These are phyloP conservation scores for Gaeumannomyces tritici DNA, from an alignment of 2,329 filamentous ascomycete species.

Conservation along the genomic window DNA sequence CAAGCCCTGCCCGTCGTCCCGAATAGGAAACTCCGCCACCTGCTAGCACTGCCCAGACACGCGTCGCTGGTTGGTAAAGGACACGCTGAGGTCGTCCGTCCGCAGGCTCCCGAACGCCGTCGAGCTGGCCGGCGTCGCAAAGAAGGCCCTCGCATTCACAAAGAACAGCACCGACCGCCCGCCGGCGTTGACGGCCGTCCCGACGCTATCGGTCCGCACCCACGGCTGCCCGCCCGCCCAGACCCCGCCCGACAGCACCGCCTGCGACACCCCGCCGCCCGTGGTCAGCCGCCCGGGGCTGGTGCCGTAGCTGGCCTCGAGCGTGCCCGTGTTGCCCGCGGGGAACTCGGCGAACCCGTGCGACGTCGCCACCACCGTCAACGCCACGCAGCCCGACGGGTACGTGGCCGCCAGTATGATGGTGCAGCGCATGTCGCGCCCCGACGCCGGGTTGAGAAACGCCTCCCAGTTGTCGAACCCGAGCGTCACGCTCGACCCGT, in stretches of 20 bases:
- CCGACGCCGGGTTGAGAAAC: background rate
- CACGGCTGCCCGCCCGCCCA: background rate
- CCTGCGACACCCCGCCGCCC: background rate
- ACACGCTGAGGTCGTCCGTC: slow-evolving; percentile 1
- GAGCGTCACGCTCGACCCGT: background rate
- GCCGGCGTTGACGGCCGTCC: background rate
- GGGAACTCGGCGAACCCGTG: slow-evolving; percentile 2
- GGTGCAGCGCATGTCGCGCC: background rate
- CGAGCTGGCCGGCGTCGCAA: background rate
- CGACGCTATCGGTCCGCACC: background rate
- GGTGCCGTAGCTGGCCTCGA: slow-evolving; percentile 1
- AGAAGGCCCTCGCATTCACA: background rate
- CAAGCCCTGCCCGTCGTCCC: too few species aligned
- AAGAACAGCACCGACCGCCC: background rate
- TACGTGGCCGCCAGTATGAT: background rate
- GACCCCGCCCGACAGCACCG: background rate
- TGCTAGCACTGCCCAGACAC: background rate
- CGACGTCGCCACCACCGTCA: background rate
- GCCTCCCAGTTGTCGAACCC: slow-evolving; percentile 2
- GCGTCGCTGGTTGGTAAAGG: slow-evolving; percentile 3
- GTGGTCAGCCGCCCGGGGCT: background rate
- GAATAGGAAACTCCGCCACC: too few species aligned
- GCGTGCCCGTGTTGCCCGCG: background rate
- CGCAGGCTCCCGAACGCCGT: background rate
- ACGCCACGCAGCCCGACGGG: background rate